Evolutionary conservation across 1,284 basidiomycete species (phyloP).

Genomic region (Pyrrhoderma lamaoense): DNA sequence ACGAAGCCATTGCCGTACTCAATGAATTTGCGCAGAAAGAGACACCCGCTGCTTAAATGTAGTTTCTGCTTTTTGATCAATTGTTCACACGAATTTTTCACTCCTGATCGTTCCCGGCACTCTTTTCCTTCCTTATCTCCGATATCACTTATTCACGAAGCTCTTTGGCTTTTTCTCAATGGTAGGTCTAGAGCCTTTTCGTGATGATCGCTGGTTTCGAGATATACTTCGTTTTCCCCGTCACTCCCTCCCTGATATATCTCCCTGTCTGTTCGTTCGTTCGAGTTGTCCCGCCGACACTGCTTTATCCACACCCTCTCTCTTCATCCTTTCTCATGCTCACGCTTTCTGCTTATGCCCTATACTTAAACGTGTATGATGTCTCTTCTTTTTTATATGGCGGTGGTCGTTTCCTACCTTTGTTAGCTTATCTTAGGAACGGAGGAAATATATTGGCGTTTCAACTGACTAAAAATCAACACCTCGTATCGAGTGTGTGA

Average conservation of each 20-base stretch:
- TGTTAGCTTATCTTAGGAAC: constrained; percentile 10
- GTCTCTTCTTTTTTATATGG: constrained; percentile 7
- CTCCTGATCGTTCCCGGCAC: not conserved
- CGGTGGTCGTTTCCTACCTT: constrained; percentile 15
- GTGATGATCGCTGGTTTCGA: no score
- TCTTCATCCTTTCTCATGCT: not conserved
- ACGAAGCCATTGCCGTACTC: constrained; percentile 77
- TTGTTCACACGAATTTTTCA: constrained; percentile 8
- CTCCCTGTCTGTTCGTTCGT: constrained; percentile 14
- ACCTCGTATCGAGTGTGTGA: constrained; percentile 18
- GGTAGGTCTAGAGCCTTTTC: no score
- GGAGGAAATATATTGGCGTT: constrained; percentile 17
- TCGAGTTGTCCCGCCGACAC: not conserved
- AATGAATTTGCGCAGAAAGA: constrained; percentile 69
- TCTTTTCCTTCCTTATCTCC: constrained; percentile 12
- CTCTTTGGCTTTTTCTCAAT: constrained; percentile 3
- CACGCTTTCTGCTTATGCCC: not conserved
- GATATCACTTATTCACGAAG: constrained; percentile 8
- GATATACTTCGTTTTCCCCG: not conserved
- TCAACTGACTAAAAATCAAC: constrained; percentile 21
- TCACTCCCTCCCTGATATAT: constrained; percentile 20
- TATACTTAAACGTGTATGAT: constrained; percentile 3
- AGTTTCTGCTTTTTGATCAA: constrained; percentile 11
- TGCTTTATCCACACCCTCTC: not conserved
- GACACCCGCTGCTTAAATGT: constrained; percentile 17